Percentiles rank a stretch among this genome's conserved stretches.
Evolutionary conservation across 805 yeast genomes (phyloP).

Genomic region (Lipomyces spencermartinsiae): DNA sequence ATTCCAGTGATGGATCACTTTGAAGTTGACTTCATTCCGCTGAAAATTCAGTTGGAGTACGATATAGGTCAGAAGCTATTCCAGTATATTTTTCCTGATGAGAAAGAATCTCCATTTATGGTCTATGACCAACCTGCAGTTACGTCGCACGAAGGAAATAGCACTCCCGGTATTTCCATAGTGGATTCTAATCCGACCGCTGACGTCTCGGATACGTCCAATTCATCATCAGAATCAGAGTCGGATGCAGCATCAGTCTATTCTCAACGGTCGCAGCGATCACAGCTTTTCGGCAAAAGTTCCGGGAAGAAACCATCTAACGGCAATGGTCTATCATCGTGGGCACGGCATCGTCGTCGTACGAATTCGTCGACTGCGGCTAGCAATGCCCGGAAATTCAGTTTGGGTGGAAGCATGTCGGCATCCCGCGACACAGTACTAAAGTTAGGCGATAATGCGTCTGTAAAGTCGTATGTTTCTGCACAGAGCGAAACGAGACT

Average conservation of each 20-base stretch:
- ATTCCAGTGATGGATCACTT: slow-evolving; percentile 77
- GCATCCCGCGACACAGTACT: slow-evolving; percentile 3
- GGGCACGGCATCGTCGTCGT: not conserved
- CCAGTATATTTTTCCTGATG: slow-evolving; percentile 73
- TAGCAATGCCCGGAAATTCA: not conserved
- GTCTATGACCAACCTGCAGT: slow-evolving; percentile 9
- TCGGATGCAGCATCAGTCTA: slow-evolving; percentile 7
- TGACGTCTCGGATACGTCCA: slow-evolving; percentile 10
- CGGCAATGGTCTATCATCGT: not conserved
- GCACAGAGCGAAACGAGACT: slow-evolving; percentile 15
- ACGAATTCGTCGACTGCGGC: not conserved
- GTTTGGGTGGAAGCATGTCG: not conserved
- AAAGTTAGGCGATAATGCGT: slow-evolving; percentile 24
- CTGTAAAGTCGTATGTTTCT: slow-evolving; percentile 22
- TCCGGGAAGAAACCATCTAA: not conserved
- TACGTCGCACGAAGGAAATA: not conserved
- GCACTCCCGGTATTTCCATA: not conserved
- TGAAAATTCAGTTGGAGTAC: slow-evolving; percentile 76
- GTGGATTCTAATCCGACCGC: not conserved
- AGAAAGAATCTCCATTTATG: slow-evolving; percentile 44
- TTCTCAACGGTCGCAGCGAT: not conserved
- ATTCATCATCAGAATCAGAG: slow-evolving; percentile 3
- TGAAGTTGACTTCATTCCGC: slow-evolving; percentile 65
- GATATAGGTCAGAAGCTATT: slow-evolving; percentile 66
- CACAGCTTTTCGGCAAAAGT: not conserved